Evolutionary conservation across 208 protist species (phyloP).

Genomic region (Leishmania tarentolae): DNA sequence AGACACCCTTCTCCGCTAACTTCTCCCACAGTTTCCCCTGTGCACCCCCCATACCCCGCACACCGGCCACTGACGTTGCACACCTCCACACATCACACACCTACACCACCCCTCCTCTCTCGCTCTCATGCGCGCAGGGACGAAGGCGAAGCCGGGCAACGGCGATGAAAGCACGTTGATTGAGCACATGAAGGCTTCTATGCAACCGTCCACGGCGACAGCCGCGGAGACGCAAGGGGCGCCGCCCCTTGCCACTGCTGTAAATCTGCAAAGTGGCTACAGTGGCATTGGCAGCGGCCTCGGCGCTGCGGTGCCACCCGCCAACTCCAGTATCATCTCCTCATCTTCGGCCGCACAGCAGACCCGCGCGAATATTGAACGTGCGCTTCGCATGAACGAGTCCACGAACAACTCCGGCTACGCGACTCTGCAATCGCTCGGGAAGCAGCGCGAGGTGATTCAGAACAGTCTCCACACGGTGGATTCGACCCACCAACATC

Average conservation of each 20-base stretch:
- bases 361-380: constrained; percentile 62
- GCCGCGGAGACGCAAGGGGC: background rate
- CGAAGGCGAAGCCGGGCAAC: background rate
- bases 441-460: constrained; percentile 73
- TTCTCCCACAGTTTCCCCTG: background rate
- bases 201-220: constrained; percentile 11
- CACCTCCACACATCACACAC: background rate
- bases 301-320: constrained; percentile 11
- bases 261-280: constrained; percentile 25
- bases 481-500: constrained; percentile 49
- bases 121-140: constrained; percentile 11
- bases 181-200: constrained; percentile 52
- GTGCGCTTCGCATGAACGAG: constrained; percentile 64
- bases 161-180: constrained; percentile 36
- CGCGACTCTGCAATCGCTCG: constrained; percentile 65
- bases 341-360: constrained; percentile 32
- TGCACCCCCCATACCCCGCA: background rate
- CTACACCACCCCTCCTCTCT: background rate
- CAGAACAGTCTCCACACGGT: constrained; percentile 56
- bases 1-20: background rate
- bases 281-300: constrained; percentile 14
- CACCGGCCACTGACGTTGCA: background rate
- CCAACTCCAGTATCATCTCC: constrained; percentile 1
- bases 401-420: constrained; percentile 69
- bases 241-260: background rate